Conservation (phyloP, 495 filamentous ascomycete species). For the Hyphodiscus hymeniophilus region DNA sequence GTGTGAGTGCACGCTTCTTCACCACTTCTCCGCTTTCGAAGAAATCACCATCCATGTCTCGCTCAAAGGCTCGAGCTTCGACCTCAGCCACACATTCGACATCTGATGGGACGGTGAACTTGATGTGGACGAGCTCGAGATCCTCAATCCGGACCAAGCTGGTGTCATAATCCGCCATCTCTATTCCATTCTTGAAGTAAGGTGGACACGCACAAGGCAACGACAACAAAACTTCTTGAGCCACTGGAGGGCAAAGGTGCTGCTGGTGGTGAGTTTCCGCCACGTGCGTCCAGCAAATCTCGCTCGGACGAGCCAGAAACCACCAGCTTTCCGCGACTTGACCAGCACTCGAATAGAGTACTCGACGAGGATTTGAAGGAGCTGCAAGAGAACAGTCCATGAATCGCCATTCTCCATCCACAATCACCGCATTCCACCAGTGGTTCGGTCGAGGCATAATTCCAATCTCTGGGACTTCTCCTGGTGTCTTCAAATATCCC, state of each 20-base stretch:
- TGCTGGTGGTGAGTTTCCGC: conserved; percentile 79
- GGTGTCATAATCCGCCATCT: conserved; percentile 86
- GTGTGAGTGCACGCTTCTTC: conserved; percentile 77
- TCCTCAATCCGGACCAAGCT: conserved; percentile 79
- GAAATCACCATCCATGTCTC: conserved; percentile 81
- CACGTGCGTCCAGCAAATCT: conserved; percentile 92
- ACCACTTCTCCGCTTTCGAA: conserved; percentile 89
- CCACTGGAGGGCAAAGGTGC: conserved; percentile 83
- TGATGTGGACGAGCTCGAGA: conserved; percentile 84
- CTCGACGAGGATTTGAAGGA: conserved; percentile 77
- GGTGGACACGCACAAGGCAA: conserved; percentile 79
- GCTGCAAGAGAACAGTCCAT: conserved; percentile 92
- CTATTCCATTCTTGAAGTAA: conserved; percentile 72
- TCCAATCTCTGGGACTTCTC: conserved; percentile 70
- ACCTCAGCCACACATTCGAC: conserved; percentile 93
- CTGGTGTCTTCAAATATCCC: conserved; percentile 86
- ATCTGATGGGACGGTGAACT: conserved; percentile 77
- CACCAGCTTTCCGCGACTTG: conserved; percentile 78
- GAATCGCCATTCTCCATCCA: conserved; percentile 92
- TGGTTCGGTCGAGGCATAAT: conserved; percentile 79
- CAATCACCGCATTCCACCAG: conserved; percentile 95
- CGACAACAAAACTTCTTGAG: conserved; percentile 73
- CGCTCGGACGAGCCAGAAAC: conserved; percentile 78
- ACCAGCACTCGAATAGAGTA: conserved; percentile 62
- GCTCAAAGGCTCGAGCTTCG: conserved; percentile 68